Evolutionary conservation across 257 asterid species (phyloP).

Genomic region (Solanum microdontum): DNA sequence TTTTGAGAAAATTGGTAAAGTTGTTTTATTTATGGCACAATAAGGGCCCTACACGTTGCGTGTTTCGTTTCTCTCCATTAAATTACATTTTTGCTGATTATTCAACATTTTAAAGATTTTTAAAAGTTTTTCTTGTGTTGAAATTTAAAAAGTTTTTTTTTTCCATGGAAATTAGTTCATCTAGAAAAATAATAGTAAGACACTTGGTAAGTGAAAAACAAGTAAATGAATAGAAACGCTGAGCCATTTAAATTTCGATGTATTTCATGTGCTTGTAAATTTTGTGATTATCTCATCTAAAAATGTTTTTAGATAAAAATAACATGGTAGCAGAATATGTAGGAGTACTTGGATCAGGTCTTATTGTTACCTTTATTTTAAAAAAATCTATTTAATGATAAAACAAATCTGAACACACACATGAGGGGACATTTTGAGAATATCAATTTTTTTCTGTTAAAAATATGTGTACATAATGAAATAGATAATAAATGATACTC

Average conservation of each 20-base stretch:
- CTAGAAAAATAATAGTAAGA: background rate
- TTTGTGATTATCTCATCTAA: too few species aligned
- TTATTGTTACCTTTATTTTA: too few species aligned
- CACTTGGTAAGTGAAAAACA: background rate
- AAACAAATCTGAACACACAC: background rate
- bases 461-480: background rate
- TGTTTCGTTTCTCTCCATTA: background rate
- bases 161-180: background rate
- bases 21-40: background rate
- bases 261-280: background rate
- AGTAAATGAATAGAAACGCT: background rate
- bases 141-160: background rate
- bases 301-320: too few species aligned
- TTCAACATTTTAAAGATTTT: background rate
- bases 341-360: background rate
- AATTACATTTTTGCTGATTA: background rate
- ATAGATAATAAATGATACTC: too few species aligned
- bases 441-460: too few species aligned
- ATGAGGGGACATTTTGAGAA: background rate
- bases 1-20: background rate
- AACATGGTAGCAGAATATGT: too few species aligned
- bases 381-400: background rate
- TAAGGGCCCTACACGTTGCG: background rate
- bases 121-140: background rate
- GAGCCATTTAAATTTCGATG: background rate